Conservation (phyloP, 257 asterid species). For the Rhazya stricta region DNA sequence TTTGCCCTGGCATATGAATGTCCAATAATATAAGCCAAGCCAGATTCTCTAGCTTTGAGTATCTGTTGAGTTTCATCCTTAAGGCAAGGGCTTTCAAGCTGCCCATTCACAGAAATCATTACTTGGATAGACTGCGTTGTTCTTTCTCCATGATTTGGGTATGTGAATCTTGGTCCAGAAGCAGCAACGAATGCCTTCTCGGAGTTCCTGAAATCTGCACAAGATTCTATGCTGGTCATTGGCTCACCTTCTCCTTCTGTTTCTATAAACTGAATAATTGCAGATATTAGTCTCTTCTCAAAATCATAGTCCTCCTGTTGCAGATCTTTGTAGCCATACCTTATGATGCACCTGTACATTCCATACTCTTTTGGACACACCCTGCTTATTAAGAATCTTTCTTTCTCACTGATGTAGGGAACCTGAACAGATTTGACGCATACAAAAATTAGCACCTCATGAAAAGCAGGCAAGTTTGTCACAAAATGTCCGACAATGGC, state of each 20-base stretch:
- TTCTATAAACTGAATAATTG: conserved; percentile 33
- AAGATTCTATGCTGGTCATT: conserved; percentile 16
- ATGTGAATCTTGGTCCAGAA: conserved; percentile 4
- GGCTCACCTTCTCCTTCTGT: conserved; percentile 20
- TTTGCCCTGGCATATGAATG: conserved; percentile 33
- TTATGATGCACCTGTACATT: conserved; percentile 51
- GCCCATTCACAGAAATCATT: conserved; percentile 2
- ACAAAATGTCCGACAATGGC: conserved; percentile 54
- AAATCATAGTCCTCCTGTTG: conserved; percentile 38
- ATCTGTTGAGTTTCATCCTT: conserved; percentile 25
- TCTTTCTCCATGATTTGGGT: conserved; percentile 8
- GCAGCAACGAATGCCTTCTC: conserved; percentile 7
- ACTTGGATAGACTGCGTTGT: conserved; percentile 4
- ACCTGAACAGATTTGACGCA: conserved; percentile 52
- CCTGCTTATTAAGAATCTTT: conserved; percentile 44
- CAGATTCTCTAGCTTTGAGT: conserved; percentile 37
- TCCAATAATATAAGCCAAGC: conserved; percentile 38
- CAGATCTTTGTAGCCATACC: conserved; percentile 50
- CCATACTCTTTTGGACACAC: conserved; percentile 39
- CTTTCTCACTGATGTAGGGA: conserved; percentile 40
- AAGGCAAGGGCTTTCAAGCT: conserved; percentile 5
- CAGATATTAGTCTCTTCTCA: conserved; percentile 36
- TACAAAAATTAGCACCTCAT: conserved; percentile 47
- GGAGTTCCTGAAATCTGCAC: neutral
- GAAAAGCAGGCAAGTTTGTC: conserved; percentile 63